Conservation (phyloP, 164 flowering plant genomes). For the Kingdonia uniflora region DNA sequence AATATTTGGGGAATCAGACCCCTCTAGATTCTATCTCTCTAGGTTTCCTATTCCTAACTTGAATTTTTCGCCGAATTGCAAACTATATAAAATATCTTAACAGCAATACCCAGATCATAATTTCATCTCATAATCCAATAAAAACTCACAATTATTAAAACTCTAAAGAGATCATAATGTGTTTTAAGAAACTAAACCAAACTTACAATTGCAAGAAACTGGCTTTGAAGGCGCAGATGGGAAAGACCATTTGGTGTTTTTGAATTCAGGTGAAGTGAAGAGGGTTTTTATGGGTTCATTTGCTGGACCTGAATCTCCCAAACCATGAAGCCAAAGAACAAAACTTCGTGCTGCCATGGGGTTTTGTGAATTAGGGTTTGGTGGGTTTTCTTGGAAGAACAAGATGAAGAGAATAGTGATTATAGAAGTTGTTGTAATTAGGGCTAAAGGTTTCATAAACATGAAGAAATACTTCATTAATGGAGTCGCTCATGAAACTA, state of each 20-base stretch:
- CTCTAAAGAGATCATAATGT: too few species aligned
- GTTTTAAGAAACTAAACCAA: too few species aligned
- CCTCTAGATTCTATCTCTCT: too few species aligned
- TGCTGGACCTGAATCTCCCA: constrained; percentile 90
- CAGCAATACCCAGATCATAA: background rate
- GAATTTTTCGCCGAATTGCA: too few species aligned
- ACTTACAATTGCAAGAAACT: constrained; percentile 77
- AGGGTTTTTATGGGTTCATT: constrained; percentile 83
- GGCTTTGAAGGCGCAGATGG: constrained; percentile 86
- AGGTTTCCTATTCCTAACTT: too few species aligned
- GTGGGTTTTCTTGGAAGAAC: constrained; percentile 13
- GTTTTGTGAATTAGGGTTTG: constrained; percentile 4
- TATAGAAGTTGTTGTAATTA: constrained; percentile 20
- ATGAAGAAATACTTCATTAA: too few species aligned
- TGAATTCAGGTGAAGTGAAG: constrained; percentile 69
- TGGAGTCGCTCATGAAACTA: too few species aligned
- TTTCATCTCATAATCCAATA: too few species aligned
- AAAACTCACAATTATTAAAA: too few species aligned
- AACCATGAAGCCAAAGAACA: constrained; percentile 76
- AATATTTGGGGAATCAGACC: too few species aligned
- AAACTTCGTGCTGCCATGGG: constrained; percentile 54
- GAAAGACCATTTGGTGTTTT: constrained; percentile 67
- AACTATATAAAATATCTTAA: too few species aligned
- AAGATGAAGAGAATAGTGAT: constrained; percentile 28
- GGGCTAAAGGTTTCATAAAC: background rate